Evolutionary conservation across 768 basidiomycete species (phyloP).

Genomic region (Lenzites betulinus): DNA sequence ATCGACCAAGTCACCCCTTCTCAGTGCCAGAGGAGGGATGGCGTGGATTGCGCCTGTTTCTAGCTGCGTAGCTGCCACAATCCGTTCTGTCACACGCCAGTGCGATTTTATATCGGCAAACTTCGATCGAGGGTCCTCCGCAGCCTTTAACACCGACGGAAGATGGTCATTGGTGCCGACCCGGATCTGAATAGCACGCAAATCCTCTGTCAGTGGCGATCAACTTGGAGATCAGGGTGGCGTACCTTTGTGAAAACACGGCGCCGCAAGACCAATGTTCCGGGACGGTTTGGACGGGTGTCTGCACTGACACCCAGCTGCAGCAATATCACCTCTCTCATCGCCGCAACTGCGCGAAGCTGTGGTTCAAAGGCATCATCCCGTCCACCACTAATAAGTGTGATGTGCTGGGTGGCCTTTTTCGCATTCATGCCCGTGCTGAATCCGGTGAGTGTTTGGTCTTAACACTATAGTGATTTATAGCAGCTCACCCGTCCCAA

Average conservation of each 20-base stretch:
- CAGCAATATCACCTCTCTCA: neutral
- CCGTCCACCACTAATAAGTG: neutral
- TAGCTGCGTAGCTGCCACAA: neutral
- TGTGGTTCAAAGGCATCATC: neutral
- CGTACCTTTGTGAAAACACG: neutral
- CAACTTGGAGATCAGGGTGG: neutral
- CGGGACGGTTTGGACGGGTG: neutral
- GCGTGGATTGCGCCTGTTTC: neutral
- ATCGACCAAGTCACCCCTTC: neutral
- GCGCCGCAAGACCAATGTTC: neutral
- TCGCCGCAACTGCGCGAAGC: neutral
- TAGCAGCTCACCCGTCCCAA: neutral
- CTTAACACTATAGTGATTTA: neutral
- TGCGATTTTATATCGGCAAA: neutral
- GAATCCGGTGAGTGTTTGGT: neutral
- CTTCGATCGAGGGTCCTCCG: neutral
- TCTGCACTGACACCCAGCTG: neutral
- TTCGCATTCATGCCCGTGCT: neutral
- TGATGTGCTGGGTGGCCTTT: neutral
- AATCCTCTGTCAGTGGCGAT: neutral
- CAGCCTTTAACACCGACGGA: neutral
- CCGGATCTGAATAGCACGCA: neutral
- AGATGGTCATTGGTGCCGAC: neutral
- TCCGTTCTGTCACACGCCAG: neutral
- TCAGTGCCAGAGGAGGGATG: neutral